Evolutionary conservation across 2,329 filamentous ascomycete genomes (phyloP), one percentile per base, ranked within the genome.

Genomic region (Ophiocordyceps camponoti-rufipedis): DNA sequence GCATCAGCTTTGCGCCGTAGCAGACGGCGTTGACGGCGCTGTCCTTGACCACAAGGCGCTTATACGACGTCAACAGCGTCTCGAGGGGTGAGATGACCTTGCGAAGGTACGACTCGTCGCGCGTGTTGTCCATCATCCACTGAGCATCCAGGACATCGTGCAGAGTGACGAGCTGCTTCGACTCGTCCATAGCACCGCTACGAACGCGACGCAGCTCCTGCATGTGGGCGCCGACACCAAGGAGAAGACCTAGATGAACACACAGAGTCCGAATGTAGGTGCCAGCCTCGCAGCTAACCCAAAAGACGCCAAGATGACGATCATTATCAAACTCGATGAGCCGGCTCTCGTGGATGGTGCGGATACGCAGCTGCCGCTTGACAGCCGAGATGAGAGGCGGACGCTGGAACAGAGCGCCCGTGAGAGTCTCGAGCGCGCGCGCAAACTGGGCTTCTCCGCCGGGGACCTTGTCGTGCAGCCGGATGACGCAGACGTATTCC

Each of bases 231-330:
- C 89, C 89, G 48, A 94, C 87, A 61, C 89, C 75, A 42, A 79
- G 67, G 41, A 79, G 63, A 48, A 79, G 67, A 64, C 85, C 85
- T 54, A 98, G 66, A 68, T 96, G 91, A 41, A 96, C 89, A 67
- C 91, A 96, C 43, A 98, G 80, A 35, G 91, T 98, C 72, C 91
- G 85, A 63, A 98, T 96, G 66, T 98, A 98, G 52, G 91, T 98
- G 63, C 91, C 91, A 45, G 63, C 91, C 69, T 98, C 91, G 67
- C 91, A 98, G 68, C 86, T 94, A 56, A 96, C 91, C 89, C 91
- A 96, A 76, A 98, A 98, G 47, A 96, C 89, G 65, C 85, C 91
- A 35, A 98, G 76, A 64, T 96, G 88, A 57, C 91, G 81, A 59
- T 96, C 89, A 61, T 98, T 96, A 71, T 98, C 91, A 62, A 96